Evolutionary conservation across 805 yeast genomes (phyloP), one percentile per base, ranked within the genome.

Genomic region (Zygosaccharomyces lentus): DNA sequence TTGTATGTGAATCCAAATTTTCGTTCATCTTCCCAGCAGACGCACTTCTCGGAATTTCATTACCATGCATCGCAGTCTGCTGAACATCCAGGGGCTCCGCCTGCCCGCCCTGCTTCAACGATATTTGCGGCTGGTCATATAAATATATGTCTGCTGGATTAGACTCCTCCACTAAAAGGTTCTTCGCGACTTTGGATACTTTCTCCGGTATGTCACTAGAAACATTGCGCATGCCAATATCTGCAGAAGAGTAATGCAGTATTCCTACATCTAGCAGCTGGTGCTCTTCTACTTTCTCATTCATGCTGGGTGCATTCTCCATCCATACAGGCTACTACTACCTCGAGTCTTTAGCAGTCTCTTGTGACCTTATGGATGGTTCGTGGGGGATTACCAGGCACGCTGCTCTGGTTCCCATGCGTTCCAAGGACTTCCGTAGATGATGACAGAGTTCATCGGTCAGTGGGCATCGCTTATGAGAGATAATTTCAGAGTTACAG

Each of bases 61-160:
- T 38, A 27, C 25, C 27, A 9, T n/a, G 10, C 9, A 25, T 10
- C 7, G 34, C 25, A 30, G 41, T n/a, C 17, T 38, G 41, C 23
- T 27, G 41, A 38, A 32, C 7, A 16, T 38, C 34, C 24, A 27
- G 6, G 10, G 41, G 19, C 16, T 10, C 34, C 10, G 19, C 8
- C 3, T 38, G 21, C 30, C 21, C 21, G 9, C 26, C 30, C 24
- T 36, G 49, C n/a, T 34, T 21, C 12, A 21, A 9, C 5, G 43
- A 34, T 16, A 36, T 10, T 26, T 48, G 53, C 8, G 61, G 53
- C 30, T 51, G 50, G 35, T 55, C 56, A 37, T 55, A 57, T 15
- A 57, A 44, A 36, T 53, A 57, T 15, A 57, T 47, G 6, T 52
- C 51, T 3, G 56, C 39, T 13, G 58, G 48, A 26, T 43, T 47